These are phyloP conservation scores for Mycena capillaripes DNA, from an alignment of 768 basidiomycete species.

Conservation along the genomic window DNA sequence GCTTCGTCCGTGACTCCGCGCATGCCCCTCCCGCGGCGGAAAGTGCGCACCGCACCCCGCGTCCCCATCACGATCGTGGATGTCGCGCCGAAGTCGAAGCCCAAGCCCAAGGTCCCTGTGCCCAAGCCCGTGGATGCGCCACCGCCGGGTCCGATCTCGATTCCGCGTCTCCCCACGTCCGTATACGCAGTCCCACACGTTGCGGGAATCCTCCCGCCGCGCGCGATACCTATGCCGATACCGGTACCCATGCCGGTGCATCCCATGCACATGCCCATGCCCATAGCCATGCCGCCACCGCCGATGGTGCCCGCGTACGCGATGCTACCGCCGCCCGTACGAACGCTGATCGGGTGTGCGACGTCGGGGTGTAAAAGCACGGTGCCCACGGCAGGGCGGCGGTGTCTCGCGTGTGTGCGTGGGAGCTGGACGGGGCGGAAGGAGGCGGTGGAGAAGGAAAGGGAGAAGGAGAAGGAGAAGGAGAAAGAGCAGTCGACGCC, in stretches of 20 bases:
- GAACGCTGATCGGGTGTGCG: background rate
- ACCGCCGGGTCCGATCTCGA: background rate
- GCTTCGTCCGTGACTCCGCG: background rate
- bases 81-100: background rate
- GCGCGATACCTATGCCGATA: background rate
- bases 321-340: background rate
- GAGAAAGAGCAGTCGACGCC: background rate
- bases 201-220: background rate
- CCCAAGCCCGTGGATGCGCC: background rate
- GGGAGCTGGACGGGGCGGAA: conserved; percentile 28
- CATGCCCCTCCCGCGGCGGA: conserved; percentile 9
- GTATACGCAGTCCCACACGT: background rate
- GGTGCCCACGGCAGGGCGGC: conserved; percentile 7
- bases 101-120: background rate
- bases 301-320: background rate
- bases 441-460: background rate
- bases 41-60: background rate
- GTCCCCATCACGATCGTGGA: background rate
- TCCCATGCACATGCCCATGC: background rate
- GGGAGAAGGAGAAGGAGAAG: background rate
- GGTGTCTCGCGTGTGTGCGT: conserved; percentile 31
- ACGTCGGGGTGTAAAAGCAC: conserved; percentile 27
- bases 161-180: background rate
- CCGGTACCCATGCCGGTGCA: background rate
- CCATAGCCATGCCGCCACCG: background rate